phyloP scores from a whole-genome alignment of 768 basidiomycete genomes.

The Podaxis sp. region DNA sequence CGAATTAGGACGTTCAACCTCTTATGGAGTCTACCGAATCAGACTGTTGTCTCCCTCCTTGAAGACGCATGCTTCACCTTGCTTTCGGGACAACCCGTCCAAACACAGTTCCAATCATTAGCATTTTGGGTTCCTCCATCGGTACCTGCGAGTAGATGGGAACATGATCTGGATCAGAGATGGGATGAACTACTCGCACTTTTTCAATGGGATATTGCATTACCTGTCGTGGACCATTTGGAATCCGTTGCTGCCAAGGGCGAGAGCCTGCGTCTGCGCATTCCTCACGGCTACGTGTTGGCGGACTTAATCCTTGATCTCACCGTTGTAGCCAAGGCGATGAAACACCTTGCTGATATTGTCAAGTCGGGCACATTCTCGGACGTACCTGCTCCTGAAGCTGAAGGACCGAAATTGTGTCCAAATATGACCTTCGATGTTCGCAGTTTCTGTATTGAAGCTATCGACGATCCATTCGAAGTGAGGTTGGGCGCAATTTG shows the following conservation, averaged over 20 bases:
- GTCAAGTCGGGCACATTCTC: slow-evolving; percentile 47
- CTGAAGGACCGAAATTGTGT: slow-evolving; percentile 69
- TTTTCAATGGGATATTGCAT: slow-evolving; percentile 43
- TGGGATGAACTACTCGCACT: slow-evolving; percentile 78
- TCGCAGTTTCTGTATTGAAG: slow-evolving; percentile 66
- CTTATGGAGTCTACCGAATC: slow-evolving; percentile 41
- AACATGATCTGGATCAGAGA: slow-evolving; percentile 28
- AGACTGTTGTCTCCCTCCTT: slow-evolving; percentile 40
- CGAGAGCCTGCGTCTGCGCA: slow-evolving; percentile 66
- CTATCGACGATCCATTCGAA: slow-evolving; percentile 84
- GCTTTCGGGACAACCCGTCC: slow-evolving; percentile 22
- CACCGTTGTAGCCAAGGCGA: slow-evolving; percentile 63
- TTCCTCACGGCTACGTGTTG: slow-evolving; percentile 76
- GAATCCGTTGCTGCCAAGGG: slow-evolving; percentile 45
- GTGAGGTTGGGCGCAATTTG: slow-evolving; percentile 69
- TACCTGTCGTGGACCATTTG: slow-evolving; percentile 27
- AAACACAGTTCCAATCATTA: slow-evolving; percentile 36
- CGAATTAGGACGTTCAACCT: slow-evolving; percentile 39
- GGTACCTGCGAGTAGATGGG: slow-evolving; percentile 28
- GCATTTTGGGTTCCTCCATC: slow-evolving; percentile 57
- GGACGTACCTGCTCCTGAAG: slow-evolving; percentile 54
- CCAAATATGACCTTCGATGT: slow-evolving; percentile 60
- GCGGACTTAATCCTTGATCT: slow-evolving; percentile 73
- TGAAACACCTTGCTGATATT: slow-evolving; percentile 63
- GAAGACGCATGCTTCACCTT: slow-evolving; percentile 30